Evolutionary conservation across 2,329 filamentous ascomycete species (phyloP).

Genomic region (Colletotrichum scovillei): DNA sequence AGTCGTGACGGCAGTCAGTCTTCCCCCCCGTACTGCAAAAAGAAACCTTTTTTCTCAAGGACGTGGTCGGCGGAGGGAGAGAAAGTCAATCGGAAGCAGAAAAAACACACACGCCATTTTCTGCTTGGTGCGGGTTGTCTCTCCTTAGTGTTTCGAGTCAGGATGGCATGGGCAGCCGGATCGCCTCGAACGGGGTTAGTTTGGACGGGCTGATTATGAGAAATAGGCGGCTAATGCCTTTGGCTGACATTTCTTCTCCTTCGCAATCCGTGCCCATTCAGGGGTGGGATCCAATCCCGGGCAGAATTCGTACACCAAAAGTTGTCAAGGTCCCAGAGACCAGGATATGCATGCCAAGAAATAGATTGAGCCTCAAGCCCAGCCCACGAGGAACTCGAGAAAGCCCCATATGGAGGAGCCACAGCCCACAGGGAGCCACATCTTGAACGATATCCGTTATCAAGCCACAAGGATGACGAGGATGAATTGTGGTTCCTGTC

Average conservation of each 20-base stretch:
- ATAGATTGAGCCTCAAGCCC: conserved; percentile 29
- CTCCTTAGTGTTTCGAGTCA: conserved; percentile 23
- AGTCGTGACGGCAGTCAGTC: background rate
- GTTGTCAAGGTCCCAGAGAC: background rate
- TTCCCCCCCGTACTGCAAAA: background rate
- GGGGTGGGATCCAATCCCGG: conserved; percentile 4
- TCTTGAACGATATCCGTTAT: background rate
- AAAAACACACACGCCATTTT: background rate
- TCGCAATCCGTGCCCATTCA: background rate
- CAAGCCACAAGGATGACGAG: conserved; percentile 1
- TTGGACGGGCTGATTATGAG: background rate
- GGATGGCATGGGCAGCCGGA: background rate
- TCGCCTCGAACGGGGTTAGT: conserved; percentile 19
- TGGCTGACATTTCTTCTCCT: background rate
- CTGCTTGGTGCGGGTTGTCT: background rate
- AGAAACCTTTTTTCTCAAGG: background rate
- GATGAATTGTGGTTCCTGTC: background rate
- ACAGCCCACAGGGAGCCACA: background rate
- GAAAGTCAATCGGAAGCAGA: conserved; percentile 11
- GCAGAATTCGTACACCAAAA: background rate
- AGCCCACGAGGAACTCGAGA: background rate
- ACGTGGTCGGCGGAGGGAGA: conserved; percentile 14
- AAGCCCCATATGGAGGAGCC: background rate
- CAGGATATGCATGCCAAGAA: conserved; percentile 25
- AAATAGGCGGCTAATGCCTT: background rate